A percentile compares a stretch with the other conserved stretches of the same genome.
phyloP scores from a whole-genome alignment of 176 grass and related monocot species.

The Carex myosuroides region DNA sequence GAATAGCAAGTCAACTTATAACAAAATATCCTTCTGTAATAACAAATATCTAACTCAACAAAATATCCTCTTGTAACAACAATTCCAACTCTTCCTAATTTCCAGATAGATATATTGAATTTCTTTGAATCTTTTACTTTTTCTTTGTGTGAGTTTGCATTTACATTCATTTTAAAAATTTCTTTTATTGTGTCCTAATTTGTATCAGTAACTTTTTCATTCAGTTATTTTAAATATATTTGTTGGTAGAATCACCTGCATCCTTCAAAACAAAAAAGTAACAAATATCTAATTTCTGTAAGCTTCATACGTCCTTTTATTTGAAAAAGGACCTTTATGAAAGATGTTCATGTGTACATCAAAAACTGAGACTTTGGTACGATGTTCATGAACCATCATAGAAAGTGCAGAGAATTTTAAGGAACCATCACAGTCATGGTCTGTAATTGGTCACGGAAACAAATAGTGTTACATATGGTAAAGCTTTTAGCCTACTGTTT shows the following conservation, averaged over 20 bases:
- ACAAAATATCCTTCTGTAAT: background rate
- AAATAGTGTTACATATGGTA: background rate
- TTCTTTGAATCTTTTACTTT: background rate
- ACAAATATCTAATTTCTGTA: constrained; percentile 2
- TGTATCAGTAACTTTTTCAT: background rate
- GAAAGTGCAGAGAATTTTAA: constrained; percentile 17
- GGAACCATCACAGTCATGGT: constrained; percentile 9
- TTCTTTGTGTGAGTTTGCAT: background rate
- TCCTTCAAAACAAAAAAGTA: background rate
- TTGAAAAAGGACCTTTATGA: constrained; percentile 2
- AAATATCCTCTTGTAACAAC: background rate
- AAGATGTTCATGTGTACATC: background rate
- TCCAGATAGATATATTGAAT: background rate
- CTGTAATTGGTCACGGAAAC: constrained; percentile 20
- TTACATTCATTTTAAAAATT: background rate
- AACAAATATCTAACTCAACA: background rate
- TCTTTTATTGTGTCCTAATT: background rate
- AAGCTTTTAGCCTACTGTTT: background rate
- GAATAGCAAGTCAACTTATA: too few species aligned
- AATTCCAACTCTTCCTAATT: background rate
- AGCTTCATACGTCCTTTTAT: background rate
- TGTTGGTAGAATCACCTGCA: background rate
- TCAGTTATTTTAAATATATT: background rate
- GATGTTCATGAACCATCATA: background rate
- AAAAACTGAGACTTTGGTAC: constrained; percentile 2